Percentiles rank a stretch among this genome's conserved stretches.
Conservation (phyloP, 2,329 filamentous ascomycete genomes). For the Rugonectria rugulosa region DNA sequence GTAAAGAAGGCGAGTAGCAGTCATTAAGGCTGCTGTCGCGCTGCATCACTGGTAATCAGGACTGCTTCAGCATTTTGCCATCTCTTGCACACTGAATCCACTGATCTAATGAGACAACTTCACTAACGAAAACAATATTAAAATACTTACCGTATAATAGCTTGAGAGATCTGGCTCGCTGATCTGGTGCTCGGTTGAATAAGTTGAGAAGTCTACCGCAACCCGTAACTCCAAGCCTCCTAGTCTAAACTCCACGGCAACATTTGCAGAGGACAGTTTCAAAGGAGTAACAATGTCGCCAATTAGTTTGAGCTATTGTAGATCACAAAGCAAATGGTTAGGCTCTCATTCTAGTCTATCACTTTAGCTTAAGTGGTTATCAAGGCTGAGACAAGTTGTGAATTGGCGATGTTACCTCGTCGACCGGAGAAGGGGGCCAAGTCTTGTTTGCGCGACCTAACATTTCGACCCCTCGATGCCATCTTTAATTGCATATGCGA, state of each 20-base stretch:
- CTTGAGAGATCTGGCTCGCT: no score
- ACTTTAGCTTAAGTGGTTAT: slow-evolving; percentile 1
- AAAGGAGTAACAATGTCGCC: slow-evolving; percentile 16
- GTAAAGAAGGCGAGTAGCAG: no score
- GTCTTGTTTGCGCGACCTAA: slow-evolving; percentile 1
- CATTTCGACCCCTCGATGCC: not conserved
- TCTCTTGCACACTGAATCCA: no score
- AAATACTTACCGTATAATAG: no score
- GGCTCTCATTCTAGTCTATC: not conserved
- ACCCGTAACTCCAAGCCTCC: not conserved
- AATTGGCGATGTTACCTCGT: slow-evolving; percentile 14
- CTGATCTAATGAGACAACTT: no score
- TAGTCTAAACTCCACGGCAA: slow-evolving; percentile 3
- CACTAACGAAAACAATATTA: no score
- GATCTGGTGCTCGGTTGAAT: no score
- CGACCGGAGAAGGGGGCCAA: not conserved
- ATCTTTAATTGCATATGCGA: not conserved
- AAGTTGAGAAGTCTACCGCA: no score
- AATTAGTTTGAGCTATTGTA: slow-evolving; percentile 20
- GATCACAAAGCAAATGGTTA: slow-evolving; percentile 11
- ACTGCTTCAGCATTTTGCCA: no score
- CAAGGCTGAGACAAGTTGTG: slow-evolving; percentile 11
- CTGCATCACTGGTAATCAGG: no score
- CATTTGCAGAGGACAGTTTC: slow-evolving; percentile 11
- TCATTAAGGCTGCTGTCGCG: no score